A percentile compares a stretch with the other conserved stretches of the same genome.
phyloP scores from a whole-genome alignment of 2,329 filamentous ascomycete genomes.

The Berkeleyomyces rouxiae region DNA sequence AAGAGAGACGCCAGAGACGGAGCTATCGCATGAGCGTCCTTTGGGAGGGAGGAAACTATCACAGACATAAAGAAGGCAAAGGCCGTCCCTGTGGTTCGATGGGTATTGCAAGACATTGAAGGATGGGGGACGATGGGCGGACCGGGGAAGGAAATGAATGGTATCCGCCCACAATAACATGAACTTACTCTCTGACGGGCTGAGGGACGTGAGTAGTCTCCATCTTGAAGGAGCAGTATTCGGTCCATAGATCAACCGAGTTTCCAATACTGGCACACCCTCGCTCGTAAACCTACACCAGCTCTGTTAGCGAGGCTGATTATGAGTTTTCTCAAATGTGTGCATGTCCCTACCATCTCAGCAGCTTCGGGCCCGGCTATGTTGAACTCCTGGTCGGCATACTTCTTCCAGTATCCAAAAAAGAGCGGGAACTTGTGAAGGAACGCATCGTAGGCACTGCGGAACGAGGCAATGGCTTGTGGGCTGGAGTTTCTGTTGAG shows the following conservation, averaged over 20 bases:
- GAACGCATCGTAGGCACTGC: slow-evolving; percentile 81
- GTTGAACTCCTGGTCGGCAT: slow-evolving; percentile 92
- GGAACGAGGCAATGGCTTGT: slow-evolving; percentile 72
- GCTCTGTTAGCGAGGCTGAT: background rate
- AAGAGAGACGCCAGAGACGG: background rate
- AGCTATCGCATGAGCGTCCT: background rate
- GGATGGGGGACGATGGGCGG: slow-evolving; percentile 19
- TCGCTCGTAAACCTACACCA: slow-evolving; percentile 72
- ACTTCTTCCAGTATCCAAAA: slow-evolving; percentile 99
- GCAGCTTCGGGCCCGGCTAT: slow-evolving; percentile 93
- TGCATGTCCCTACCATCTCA: slow-evolving; percentile 53
- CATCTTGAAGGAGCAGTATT: slow-evolving; percentile 95
- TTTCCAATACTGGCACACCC: slow-evolving; percentile 84
- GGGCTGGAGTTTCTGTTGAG: slow-evolving; percentile 94
- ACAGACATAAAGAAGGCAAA: slow-evolving; percentile 21
- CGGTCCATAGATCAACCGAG: slow-evolving; percentile 92
- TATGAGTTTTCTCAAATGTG: background rate
- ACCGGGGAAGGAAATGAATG: slow-evolving; percentile 22
- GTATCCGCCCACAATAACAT: slow-evolving; percentile 33
- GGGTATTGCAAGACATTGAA: slow-evolving; percentile 15
- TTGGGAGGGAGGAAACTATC: slow-evolving; percentile 25
- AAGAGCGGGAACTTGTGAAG: slow-evolving; percentile 87
- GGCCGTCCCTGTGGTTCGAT: slow-evolving; percentile 18
- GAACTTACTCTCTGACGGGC: slow-evolving; percentile 98
- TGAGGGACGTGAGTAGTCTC: slow-evolving; percentile 91